Conservation (phyloP, 352 stramenopile genomes). For the Aphanomyces cochlioides region DNA sequence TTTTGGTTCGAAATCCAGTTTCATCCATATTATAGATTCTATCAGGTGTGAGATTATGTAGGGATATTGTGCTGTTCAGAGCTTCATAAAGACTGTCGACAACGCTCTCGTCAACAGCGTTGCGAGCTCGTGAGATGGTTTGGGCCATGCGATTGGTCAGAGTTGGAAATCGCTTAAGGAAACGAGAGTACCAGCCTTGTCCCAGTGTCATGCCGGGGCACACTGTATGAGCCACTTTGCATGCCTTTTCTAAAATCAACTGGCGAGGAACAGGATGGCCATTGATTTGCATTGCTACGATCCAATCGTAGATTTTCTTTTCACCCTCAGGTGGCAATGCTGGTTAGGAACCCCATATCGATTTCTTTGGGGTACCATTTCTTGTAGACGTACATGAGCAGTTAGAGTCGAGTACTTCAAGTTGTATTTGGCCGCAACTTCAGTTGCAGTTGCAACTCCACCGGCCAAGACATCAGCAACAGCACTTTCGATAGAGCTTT, state of each 20-base stretch:
- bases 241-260: constrained; percentile 30
- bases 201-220: background rate
- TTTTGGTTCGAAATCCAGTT: constrained; percentile 30
- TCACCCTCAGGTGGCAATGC: constrained; percentile 6
- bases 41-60: background rate
- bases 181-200: constrained; percentile 35
- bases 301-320: constrained; percentile 30
- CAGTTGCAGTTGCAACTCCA: no score
- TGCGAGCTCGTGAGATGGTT: constrained; percentile 23
- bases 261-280: constrained; percentile 23
- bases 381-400: no score
- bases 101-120: constrained; percentile 19
- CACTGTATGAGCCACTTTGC: constrained; percentile 6
- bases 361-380: no score
- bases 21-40: constrained; percentile 38
- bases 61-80: background rate
- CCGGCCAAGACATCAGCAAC: no score
- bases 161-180: constrained; percentile 25
- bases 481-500: no score
- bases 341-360: background rate
- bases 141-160: constrained; percentile 29
- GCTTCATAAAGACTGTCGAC: constrained; percentile 29
- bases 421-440: no score
- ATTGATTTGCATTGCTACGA: constrained; percentile 30
- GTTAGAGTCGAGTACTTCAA: no score